These are phyloP conservation scores for Herpetomonas tarakana DNA, from an alignment of 208 protist genomes.

Conservation along the genomic window DNA sequence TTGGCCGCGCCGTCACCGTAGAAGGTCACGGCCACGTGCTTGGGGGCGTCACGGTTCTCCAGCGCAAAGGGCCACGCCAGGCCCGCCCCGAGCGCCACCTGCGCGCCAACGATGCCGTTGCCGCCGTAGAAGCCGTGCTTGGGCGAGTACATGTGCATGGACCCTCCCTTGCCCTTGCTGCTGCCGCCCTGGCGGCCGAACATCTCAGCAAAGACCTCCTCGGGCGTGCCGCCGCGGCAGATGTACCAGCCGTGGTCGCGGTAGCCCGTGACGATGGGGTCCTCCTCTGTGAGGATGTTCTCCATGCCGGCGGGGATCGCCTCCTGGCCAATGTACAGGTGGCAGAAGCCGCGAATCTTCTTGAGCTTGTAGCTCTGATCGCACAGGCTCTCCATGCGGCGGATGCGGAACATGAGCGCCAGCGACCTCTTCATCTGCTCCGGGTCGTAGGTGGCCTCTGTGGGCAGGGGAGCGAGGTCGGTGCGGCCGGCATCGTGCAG, in stretches of 20 bases:
- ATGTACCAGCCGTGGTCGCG: conserved; percentile 95
- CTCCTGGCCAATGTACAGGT: conserved; percentile 98
- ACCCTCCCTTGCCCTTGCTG: conserved; percentile 96
- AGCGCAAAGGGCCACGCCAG: conserved; percentile 90
- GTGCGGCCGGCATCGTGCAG: conserved; percentile 60
- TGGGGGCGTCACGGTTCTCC: conserved; percentile 79
- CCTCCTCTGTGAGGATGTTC: conserved; percentile 82
- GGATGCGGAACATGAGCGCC: conserved; percentile 90
- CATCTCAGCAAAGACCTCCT: conserved; percentile 92
- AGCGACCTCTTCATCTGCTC: conserved; percentile 77
- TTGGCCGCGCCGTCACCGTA: conserved; percentile 98
- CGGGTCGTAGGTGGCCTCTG: conserved; percentile 67
- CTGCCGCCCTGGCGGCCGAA: conserved; percentile 80
- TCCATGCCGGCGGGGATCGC: conserved; percentile 94
- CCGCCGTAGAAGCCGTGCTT: conserved; percentile 96
- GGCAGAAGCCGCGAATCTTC: conserved; percentile 97
- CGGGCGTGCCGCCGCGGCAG: conserved; percentile 85
- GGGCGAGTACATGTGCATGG: conserved; percentile 98
- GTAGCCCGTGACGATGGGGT: conserved; percentile 96
- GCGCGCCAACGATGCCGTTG: conserved; percentile 98
- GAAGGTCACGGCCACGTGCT: conserved; percentile 90
- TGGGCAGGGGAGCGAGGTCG: conserved; percentile 69
- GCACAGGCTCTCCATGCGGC: conserved; percentile 93
- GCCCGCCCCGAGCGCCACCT: conserved; percentile 95
- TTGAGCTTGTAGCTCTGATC: conserved; percentile 97